Evolutionary conservation across 495 filamentous ascomycete genomes (phyloP).

Genomic region (Penicillium turbatum): DNA sequence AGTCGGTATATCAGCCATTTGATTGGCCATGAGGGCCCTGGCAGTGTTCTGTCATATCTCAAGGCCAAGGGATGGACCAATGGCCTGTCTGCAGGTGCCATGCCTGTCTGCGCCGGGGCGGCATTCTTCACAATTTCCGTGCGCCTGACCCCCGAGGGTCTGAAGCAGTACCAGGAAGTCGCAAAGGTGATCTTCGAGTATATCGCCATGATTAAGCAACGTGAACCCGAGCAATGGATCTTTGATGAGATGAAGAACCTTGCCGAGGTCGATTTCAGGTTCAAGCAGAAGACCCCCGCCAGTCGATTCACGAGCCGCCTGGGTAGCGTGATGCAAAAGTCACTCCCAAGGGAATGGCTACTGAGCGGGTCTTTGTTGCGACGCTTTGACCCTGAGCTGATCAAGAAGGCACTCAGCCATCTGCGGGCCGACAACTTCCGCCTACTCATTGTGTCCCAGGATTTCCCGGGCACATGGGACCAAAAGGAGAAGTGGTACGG

Average conservation of each 20-base stretch:
- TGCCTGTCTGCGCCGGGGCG: conserved; percentile 73
- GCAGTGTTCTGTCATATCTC: conserved; percentile 91
- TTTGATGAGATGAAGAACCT: conserved; percentile 85
- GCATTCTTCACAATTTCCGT: conserved; percentile 79
- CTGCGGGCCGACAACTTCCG: conserved; percentile 87
- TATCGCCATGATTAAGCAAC: conserved; percentile 77
- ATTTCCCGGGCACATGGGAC: conserved; percentile 80
- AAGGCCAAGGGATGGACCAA: conserved; percentile 97
- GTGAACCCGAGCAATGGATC: conserved; percentile 85
- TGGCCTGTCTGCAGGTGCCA: conserved; percentile 72
- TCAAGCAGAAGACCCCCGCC: conserved; percentile 86
- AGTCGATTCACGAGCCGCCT: conserved; percentile 81
- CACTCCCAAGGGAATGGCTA: conserved; percentile 77
- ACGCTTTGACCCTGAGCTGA: conserved; percentile 70
- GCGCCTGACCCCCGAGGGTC: conserved; percentile 78
- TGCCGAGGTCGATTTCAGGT: conserved; percentile 89
- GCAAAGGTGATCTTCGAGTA: conserved; percentile 91
- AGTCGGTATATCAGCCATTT: conserved; percentile 88
- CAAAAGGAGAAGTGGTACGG: conserved; percentile 96
- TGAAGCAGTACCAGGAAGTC: conserved; percentile 82
- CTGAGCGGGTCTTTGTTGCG: conserved; percentile 73
- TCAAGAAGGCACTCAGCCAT: conserved; percentile 69
- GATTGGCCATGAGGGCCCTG: conserved; percentile 94
- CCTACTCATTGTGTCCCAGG: conserved; percentile 72
- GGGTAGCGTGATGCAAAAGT: conserved; percentile 83